These are phyloP conservation scores for Orbilia javanica DNA, from an alignment of 2,329 filamentous ascomycete species.

Conservation along the genomic window DNA sequence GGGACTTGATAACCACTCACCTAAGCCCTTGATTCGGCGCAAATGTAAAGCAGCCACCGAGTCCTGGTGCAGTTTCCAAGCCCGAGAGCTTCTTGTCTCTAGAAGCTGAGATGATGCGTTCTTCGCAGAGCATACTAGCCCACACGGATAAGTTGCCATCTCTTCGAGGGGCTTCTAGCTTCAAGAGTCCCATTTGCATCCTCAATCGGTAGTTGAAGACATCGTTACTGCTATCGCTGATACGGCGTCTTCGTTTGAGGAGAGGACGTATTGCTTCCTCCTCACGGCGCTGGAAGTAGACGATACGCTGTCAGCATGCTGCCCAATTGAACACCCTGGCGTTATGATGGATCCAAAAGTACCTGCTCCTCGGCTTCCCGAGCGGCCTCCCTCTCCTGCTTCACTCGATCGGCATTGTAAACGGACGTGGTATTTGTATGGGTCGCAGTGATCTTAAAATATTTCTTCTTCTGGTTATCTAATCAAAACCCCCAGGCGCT, in stretches of 20 bases:
- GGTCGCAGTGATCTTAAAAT: slow-evolving; percentile 50
- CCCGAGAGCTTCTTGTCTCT: slow-evolving; percentile 52
- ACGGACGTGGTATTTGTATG: slow-evolving; percentile 52
- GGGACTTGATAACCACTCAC: background rate
- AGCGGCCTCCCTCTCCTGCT: slow-evolving; percentile 45
- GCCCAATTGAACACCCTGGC: background rate
- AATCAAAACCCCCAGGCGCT: background rate
- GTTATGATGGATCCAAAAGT: background rate
- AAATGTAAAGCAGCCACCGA: slow-evolving; percentile 50
- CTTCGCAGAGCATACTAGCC: slow-evolving; percentile 42
- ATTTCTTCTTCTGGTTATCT: slow-evolving; percentile 59
- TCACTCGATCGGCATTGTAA: slow-evolving; percentile 56
- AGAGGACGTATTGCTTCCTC: slow-evolving; percentile 46
- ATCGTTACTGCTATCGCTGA: slow-evolving; percentile 53
- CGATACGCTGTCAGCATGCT: slow-evolving; percentile 4
- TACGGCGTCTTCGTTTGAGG: slow-evolving; percentile 43
- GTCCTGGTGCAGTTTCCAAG: slow-evolving; percentile 46
- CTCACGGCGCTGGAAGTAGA: slow-evolving; percentile 33
- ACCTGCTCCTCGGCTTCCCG: slow-evolving; percentile 54
- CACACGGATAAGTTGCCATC: slow-evolving; percentile 48
- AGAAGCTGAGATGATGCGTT: slow-evolving; percentile 37
- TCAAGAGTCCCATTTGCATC: slow-evolving; percentile 55
- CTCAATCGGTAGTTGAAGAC: slow-evolving; percentile 53
- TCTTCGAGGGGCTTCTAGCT: slow-evolving; percentile 35
- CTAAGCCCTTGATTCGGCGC: slow-evolving; percentile 51